These are phyloP conservation scores for Solanum paucissectum DNA, from an alignment of 257 asterid genomes.

Conservation along the genomic window DNA sequence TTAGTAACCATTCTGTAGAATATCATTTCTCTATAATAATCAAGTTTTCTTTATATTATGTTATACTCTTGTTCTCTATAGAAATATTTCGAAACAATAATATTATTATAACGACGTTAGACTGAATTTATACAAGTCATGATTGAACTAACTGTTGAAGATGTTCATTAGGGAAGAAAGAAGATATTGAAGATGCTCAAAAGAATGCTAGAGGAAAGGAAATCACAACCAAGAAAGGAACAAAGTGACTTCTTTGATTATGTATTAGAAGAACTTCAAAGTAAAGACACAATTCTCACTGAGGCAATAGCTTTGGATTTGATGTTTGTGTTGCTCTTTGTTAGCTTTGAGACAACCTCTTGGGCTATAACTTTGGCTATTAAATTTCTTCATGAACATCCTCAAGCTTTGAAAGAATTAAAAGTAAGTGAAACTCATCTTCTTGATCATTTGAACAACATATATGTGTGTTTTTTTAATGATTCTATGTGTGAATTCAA, in stretches of 20 bases:
- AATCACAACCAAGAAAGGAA: constrained; percentile 47
- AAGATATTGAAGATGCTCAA: constrained; percentile 71
- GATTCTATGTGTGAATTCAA: not conserved
- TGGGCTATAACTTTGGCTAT: constrained; percentile 60
- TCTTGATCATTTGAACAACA: not conserved
- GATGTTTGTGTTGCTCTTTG: constrained; percentile 89
- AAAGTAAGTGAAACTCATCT: constrained; percentile 1
- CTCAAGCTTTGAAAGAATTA: constrained; percentile 42
- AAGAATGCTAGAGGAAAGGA: constrained; percentile 55
- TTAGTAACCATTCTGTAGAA: not conserved
- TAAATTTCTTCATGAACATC: constrained; percentile 50
- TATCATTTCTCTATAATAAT: not conserved
- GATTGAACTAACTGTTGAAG: not conserved
- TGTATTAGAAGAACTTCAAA: constrained; percentile 55
- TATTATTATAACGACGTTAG: not conserved
- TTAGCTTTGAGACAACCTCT: constrained; percentile 86
- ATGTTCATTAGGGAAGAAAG: constrained; percentile 53
- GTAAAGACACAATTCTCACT: constrained; percentile 55
- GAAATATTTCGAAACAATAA: no score
- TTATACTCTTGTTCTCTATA: not conserved
- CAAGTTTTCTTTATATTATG: not conserved
- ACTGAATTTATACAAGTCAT: not conserved
- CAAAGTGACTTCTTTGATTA: constrained; percentile 78
- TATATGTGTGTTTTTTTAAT: no score
- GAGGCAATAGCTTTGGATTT: constrained; percentile 79